Evolutionary conservation across 257 asterid species (phyloP).

Genomic region (Lavandula angustifolia): DNA sequence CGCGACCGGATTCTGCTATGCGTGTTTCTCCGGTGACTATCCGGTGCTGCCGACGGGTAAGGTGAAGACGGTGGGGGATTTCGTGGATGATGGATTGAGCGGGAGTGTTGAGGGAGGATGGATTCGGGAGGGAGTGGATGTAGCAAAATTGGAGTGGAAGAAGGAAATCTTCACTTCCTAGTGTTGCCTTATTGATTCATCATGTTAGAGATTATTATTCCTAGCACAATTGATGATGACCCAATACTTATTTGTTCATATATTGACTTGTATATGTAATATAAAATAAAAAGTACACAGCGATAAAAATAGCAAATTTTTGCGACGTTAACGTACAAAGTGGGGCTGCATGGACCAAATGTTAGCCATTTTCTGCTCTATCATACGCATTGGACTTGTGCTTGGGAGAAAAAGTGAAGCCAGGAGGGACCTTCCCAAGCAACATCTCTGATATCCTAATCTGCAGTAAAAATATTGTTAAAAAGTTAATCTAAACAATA

Average conservation of each 20-base stretch:
- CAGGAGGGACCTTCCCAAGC: conserved; percentile 90
- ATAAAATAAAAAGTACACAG: neutral
- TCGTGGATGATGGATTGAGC: conserved; percentile 81
- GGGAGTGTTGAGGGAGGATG: conserved; percentile 68
- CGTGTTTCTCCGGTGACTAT: conserved; percentile 78
- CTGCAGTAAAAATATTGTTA: conserved; percentile 40
- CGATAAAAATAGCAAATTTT: neutral
- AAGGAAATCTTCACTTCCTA: conserved; percentile 36
- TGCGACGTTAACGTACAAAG: neutral
- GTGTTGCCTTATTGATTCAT: neutral
- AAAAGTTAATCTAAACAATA: neutral
- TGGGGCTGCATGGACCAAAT: neutral
- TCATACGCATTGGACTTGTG: conserved; percentile 97
- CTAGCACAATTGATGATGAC: neutral
- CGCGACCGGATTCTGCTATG: conserved; percentile 55
- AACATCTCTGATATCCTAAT: conserved; percentile 86
- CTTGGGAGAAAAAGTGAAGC: conserved; percentile 85
- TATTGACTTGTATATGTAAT: too few relatives aligned
- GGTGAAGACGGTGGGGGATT: conserved; percentile 87
- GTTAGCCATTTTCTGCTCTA: conserved; percentile 81
- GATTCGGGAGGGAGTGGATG: conserved; percentile 40
- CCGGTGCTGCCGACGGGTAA: conserved; percentile 78
- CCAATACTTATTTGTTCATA: neutral
- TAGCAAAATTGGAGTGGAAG: conserved; percentile 24
- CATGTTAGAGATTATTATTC: neutral